phyloP scores from a whole-genome alignment of 2,329 filamentous ascomycete species.

The Plenodomus tracheiphilus region DNA sequence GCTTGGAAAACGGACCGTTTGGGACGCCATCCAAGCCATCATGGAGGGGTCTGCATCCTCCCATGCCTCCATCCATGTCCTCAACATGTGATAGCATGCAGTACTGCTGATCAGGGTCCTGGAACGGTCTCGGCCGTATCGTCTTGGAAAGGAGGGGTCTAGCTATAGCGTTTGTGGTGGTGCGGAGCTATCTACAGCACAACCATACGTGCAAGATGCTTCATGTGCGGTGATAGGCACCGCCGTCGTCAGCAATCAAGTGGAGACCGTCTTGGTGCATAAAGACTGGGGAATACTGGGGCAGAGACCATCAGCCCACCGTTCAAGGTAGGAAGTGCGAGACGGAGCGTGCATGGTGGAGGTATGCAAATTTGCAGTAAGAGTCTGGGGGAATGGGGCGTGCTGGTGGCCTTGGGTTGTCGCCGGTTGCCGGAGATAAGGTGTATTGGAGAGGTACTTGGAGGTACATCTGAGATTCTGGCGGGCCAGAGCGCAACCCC shows the following conservation, averaged over 20 bases:
- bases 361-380: conserved; percentile 8
- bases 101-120: conserved; percentile 20
- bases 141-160: conserved; percentile 17
- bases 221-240: conserved; percentile 11
- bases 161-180: conserved; percentile 2
- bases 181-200: not conserved
- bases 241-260: conserved; percentile 8
- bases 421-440: too few species aligned
- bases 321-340: conserved; percentile 3
- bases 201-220: not conserved
- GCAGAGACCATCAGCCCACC: conserved; percentile 4
- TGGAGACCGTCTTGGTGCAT: not conserved
- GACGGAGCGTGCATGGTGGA: conserved; percentile 4
- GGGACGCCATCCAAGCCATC: conserved; percentile 1
- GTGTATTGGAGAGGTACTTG: conserved; percentile 21
- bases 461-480: conserved; percentile 8
- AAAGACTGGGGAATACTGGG: not conserved
- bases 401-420: not conserved
- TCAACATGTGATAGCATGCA: conserved; percentile 17
- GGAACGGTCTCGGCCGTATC: conserved; percentile 9
- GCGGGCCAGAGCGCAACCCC: conserved; percentile 4
- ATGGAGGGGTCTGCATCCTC: conserved; percentile 12
- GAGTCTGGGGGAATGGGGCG: not conserved
- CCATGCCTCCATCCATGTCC: conserved; percentile 9
- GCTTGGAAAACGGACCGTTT: conserved; percentile 7